Percentiles rank a stretch among this genome's conserved stretches.
Evolutionary conservation across 2,329 filamentous ascomycete species (phyloP).

Genomic region (Talaromyces albobiverticillius): DNA sequence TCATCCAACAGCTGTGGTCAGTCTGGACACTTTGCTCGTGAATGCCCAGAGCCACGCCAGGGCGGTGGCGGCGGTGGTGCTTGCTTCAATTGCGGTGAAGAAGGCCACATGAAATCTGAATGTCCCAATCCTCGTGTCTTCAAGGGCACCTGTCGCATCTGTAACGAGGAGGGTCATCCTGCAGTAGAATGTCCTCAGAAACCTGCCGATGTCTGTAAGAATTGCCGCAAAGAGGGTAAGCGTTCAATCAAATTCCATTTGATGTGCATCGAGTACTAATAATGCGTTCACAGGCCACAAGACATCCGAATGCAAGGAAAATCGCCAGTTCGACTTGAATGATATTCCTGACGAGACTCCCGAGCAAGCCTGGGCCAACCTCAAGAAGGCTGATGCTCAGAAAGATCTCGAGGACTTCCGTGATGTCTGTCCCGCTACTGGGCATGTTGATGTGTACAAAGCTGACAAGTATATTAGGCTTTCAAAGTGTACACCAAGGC

Average conservation of each 20-base stretch:
- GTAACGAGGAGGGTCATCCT: slow-evolving; percentile 46
- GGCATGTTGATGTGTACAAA: neutral
- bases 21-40: slow-evolving; percentile 37
- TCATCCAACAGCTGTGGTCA: slow-evolving; percentile 31
- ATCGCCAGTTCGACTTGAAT: slow-evolving; percentile 43
- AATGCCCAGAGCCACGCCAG: slow-evolving; percentile 44
- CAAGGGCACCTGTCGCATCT: slow-evolving; percentile 46
- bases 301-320: slow-evolving; percentile 43
- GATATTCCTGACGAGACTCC: slow-evolving; percentile 47
- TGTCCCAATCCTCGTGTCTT: slow-evolving; percentile 48
- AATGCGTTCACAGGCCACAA: slow-evolving; percentile 39
- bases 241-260: neutral
- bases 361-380: slow-evolving; percentile 49
- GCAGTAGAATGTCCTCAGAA: slow-evolving; percentile 44
- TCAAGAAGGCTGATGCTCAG: slow-evolving; percentile 49
- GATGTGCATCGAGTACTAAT: neutral
- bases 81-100: slow-evolving; percentile 48
- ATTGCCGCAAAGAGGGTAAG: slow-evolving; percentile 46
- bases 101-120: slow-evolving; percentile 43
- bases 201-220: slow-evolving; percentile 44
- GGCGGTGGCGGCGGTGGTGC: slow-evolving; percentile 27
- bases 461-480: slow-evolving; percentile 28
- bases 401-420: slow-evolving; percentile 53
- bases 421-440: slow-evolving; percentile 28
- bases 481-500: slow-evolving; percentile 53